Base-by-base conservation (phyloP, 2,329 filamentous ascomycete species). In the Furcasterigmium sp. region DNA sequence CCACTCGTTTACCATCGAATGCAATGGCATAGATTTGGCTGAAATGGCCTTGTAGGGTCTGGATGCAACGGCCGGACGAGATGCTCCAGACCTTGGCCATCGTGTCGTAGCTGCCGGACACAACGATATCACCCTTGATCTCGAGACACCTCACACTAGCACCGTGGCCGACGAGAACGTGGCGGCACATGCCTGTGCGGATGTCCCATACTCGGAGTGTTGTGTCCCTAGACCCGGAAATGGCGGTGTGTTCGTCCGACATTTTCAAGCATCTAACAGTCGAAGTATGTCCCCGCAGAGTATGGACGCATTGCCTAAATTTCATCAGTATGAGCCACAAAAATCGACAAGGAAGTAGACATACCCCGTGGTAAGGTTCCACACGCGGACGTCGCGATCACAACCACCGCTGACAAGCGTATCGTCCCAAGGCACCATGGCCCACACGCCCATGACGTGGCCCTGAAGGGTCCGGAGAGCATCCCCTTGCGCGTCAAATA, bases 361-460 rank as follows among this genome's bases (percentile, higher is more conserved):
- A 62, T 78, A 94, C 88, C 91, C 93, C 48, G 88, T 95, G 40
- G 84, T 82, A 72, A 98, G 83, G 58, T 98, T 87, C 93, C 93
- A 98, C 6, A 98, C 93, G 45, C 93, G 80, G 21, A 98, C 93
- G 60, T 98, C 93, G 47, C 93, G 81, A 68, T 98, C 93, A 61
- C 93, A 98, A 6, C 93, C 93, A 55, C 93, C 93, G 56, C 90
- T 96, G 47, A 98, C 93, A 48, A 98, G 75, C 42, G 88, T 85
- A 61, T 98, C 91, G 46, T 88, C 91, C 87, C 91, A 96, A 7
- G 93, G 93, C 19, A 98, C 90, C 91, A 98, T 97, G 39, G 93
- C 93, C 93, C 93, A 98, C 17, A 98, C 93, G 32, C 93, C 93
- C 93, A 98, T 98, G 36, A 97, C 87, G 68, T 98, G 93, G 10